Conservation (phyloP, 495 filamentous ascomycete genomes). For the Letharia lupina region DNA sequence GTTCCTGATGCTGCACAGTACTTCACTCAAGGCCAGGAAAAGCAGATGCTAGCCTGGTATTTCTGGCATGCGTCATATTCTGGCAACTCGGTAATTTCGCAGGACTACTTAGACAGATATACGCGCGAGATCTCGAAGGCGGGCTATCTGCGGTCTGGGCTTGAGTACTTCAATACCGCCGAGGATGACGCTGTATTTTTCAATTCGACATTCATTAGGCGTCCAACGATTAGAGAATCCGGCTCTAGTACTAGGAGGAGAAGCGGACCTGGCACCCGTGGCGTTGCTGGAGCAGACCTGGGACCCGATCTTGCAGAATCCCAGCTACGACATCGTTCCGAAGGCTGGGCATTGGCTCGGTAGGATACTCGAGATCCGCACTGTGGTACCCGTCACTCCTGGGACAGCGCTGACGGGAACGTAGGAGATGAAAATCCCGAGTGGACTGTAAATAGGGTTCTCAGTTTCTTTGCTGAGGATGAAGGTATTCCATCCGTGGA, state of each 20-base stretch:
- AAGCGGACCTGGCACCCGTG: neutral
- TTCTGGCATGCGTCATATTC: constrained; percentile 1
- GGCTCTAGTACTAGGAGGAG: neutral
- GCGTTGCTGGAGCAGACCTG: neutral
- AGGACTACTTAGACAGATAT: neutral
- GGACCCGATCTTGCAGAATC: neutral
- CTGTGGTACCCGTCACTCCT: too few species aligned
- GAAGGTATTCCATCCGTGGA: neutral
- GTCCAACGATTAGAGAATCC: neutral
- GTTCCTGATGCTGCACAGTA: neutral
- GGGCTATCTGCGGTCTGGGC: neutral
- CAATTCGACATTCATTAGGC: neutral
- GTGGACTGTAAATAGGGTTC: neutral
- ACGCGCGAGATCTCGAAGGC: neutral
- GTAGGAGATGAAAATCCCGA: constrained; percentile 1
- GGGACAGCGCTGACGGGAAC: neutral
- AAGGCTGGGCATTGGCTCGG: constrained; percentile 8
- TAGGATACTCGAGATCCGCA: neutral
- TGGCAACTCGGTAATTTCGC: neutral
- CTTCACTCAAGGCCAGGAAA: neutral
- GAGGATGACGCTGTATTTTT: neutral
- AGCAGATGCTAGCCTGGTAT: neutral
- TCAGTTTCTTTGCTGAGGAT: constrained; percentile 1
- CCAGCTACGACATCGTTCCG: neutral
- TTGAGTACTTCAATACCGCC: neutral